Conservation (phyloP, 1,139 yeast species). For the Ogataea hybrid region DNA sequence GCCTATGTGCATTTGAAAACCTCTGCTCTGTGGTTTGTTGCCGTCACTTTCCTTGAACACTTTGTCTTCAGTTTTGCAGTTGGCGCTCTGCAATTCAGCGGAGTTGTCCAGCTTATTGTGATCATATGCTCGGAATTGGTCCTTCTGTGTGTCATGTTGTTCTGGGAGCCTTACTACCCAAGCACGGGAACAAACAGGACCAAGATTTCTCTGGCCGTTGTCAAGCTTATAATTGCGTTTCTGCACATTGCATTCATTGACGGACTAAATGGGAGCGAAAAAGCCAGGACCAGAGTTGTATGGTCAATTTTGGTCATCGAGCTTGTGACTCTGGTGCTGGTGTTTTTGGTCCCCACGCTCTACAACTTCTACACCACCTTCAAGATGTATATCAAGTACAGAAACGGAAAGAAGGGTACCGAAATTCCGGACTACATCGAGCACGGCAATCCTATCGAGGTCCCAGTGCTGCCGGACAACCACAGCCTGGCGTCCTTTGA, state of each 20-base stretch:
- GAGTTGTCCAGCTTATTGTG: conserved; percentile 44
- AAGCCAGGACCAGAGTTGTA: conserved; percentile 40
- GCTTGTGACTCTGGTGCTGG: conserved; percentile 35
- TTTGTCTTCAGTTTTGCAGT: conserved; percentile 40
- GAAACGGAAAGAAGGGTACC: conserved; percentile 19
- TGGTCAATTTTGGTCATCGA: conserved; percentile 43
- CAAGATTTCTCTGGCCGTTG: conserved; percentile 38
- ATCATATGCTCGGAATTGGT: conserved; percentile 39
- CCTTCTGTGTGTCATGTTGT: conserved; percentile 35
- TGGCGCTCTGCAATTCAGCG: conserved; percentile 44
- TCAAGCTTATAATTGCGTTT: conserved; percentile 39
- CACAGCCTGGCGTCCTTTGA: conserved; percentile 4
- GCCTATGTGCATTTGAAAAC: conserved; percentile 47
- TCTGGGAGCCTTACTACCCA: conserved; percentile 42
- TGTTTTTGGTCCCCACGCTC: conserved; percentile 34
- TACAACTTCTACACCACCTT: conserved; percentile 17
- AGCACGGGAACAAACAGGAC: conserved; percentile 40
- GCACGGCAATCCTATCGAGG: conserved; percentile 21
- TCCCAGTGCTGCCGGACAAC: conserved; percentile 18
- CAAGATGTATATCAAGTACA: conserved; percentile 12
- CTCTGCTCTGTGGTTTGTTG: conserved; percentile 38
- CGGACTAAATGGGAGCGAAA: conserved; percentile 36
- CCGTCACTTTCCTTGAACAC: conserved; percentile 36
- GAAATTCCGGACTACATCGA: conserved; percentile 22
- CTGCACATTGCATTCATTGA: conserved; percentile 44